A percentile compares a stretch with the other conserved stretches of the same genome.
These are phyloP conservation scores for Blastobotrys mokoenaii DNA, from an alignment of 805 yeast genomes.

Conservation along the genomic window DNA sequence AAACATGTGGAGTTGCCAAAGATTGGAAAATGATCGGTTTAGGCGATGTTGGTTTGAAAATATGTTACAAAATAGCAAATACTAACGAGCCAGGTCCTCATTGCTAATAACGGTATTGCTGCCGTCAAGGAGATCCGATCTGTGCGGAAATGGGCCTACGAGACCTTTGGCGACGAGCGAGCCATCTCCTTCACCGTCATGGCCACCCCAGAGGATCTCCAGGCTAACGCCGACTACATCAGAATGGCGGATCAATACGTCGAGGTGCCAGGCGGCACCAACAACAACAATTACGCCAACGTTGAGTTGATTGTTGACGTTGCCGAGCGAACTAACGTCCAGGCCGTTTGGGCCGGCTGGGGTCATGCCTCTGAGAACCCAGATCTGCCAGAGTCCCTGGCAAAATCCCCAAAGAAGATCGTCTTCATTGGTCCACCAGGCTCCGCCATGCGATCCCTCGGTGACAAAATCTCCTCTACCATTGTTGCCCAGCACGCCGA, in stretches of 20 bases:
- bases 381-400: constrained; percentile 81
- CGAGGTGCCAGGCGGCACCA: constrained; percentile 98
- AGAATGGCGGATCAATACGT: constrained; percentile 98
- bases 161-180: constrained; percentile 94
- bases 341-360: constrained; percentile 99
- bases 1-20: too few relatives aligned
- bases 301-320: constrained; percentile 94
- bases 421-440: constrained; percentile 99
- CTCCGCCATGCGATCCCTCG: constrained; percentile 97
- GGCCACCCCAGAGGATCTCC: constrained; percentile 99
- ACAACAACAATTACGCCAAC: constrained; percentile 96
- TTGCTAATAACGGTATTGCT: constrained; percentile 98
- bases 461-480: constrained; percentile 96
- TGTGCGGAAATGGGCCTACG: constrained; percentile 98
- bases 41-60: not conserved
- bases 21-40: too few relatives aligned
- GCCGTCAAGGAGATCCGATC: constrained; percentile 98
- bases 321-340: constrained; percentile 93
- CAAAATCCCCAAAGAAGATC: constrained; percentile 83
- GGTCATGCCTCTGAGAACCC: constrained; percentile 99
- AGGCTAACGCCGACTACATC: constrained; percentile 94
- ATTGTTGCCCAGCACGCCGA: constrained; percentile 98
- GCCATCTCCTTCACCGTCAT: constrained; percentile 91
- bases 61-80: not conserved
- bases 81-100: constrained; percentile 42